Evolutionary conservation across 441 rosid genomes (phyloP).

Genomic region (Raphanus hybrid): DNA sequence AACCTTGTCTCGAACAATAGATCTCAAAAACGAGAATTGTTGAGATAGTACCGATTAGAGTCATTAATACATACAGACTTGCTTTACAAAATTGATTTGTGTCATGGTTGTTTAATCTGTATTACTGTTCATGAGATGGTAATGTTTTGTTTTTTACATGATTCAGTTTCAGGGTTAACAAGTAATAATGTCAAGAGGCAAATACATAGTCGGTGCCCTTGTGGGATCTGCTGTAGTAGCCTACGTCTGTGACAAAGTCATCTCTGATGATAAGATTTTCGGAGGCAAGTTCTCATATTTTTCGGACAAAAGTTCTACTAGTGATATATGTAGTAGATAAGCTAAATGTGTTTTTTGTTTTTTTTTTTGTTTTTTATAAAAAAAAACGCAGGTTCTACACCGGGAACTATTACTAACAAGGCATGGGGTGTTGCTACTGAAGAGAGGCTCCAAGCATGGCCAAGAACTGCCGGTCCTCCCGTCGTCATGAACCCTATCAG

Average conservation of each 20-base stretch:
- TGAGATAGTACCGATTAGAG: too few species aligned
- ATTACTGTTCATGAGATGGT: too few species aligned
- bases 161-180: slow-evolving; percentile 8
- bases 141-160: not conserved
- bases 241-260: slow-evolving; percentile 55
- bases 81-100: too few species aligned
- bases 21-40: too few species aligned
- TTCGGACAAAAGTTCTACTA: not conserved
- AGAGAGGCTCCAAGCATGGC: slow-evolving; percentile 93
- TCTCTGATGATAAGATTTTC: slow-evolving; percentile 72
- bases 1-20: too few species aligned
- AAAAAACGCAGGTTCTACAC: slow-evolving; percentile 50
- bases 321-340: not conserved
- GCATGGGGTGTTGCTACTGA: slow-evolving; percentile 87
- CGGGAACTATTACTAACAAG: slow-evolving; percentile 61
- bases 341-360: not conserved
- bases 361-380: too few species aligned
- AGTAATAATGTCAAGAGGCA: slow-evolving; percentile 31
- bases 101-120: too few species aligned
- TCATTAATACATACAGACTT: too few species aligned
- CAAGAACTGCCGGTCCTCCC: slow-evolving; percentile 90
- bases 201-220: slow-evolving; percentile 59
- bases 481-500: slow-evolving; percentile 92
- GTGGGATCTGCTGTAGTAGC: slow-evolving; percentile 70
- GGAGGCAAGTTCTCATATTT: slow-evolving; percentile 56